Conservation (phyloP, 1,284 basidiomycete genomes). For the Fomitopsis palustris region DNA sequence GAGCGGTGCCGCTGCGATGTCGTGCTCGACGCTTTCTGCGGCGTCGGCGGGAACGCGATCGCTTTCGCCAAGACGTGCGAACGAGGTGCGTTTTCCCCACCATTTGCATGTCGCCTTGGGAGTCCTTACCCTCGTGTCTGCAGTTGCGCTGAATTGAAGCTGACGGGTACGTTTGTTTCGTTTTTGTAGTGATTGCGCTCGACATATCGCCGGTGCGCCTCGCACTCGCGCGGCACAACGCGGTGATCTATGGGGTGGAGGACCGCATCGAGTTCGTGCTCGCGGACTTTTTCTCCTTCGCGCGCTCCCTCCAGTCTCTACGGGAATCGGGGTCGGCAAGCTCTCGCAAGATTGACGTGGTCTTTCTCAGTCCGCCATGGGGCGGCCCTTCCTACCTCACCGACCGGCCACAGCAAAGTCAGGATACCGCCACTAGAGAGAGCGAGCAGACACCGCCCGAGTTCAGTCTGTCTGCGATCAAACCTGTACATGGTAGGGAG, state of each 20-base stretch:
- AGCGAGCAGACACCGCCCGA: constrained; percentile 39
- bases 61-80: constrained; percentile 96
- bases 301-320: constrained; percentile 39
- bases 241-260: constrained; percentile 88
- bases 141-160: neutral
- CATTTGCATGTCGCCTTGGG: neutral
- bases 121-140: constrained; percentile 4
- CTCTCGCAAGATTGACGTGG: constrained; percentile 63
- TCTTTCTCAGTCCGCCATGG: constrained; percentile 94
- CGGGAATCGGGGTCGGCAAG: neutral
- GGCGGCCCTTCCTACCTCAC: constrained; percentile 77
- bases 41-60: constrained; percentile 97
- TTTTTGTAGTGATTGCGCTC: constrained; percentile 78
- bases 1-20: constrained; percentile 84
- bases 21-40: constrained; percentile 93
- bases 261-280: constrained; percentile 93
- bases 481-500: constrained; percentile 78
- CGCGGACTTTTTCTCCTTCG: constrained; percentile 84
- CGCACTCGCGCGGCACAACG: constrained; percentile 88
- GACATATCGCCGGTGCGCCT: constrained; percentile 85
- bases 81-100: constrained; percentile 70
- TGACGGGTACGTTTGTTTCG: neutral
- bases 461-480: constrained; percentile 70
- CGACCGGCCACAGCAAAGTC: constrained; percentile 20
- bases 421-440: constrained; percentile 5